phyloP scores from a whole-genome alignment of 148 eudicot genomes.

The Dianthus caryophyllus region DNA sequence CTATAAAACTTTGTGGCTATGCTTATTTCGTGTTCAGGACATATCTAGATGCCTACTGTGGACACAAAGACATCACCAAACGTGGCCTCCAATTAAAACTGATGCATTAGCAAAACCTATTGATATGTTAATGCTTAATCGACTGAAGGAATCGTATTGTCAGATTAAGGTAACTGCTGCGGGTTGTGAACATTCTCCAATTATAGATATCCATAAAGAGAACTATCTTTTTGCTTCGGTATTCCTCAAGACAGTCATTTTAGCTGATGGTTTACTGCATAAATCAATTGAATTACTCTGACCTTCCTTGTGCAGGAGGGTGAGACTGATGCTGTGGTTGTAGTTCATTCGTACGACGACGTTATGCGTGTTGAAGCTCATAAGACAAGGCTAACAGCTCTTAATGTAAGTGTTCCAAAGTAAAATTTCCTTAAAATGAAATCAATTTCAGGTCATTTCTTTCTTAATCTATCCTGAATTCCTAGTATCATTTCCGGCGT shows the following conservation, averaged over 20 bases:
- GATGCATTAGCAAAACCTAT: constrained; percentile 81
- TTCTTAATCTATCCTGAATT: constrained; percentile 8
- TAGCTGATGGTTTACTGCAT: not conserved
- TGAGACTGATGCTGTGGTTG: constrained; percentile 65
- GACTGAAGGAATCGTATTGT: constrained; percentile 81
- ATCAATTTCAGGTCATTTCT: not conserved
- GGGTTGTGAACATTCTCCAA: not conserved
- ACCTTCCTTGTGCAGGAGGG: constrained; percentile 59
- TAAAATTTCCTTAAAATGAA: not conserved
- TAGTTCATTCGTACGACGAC: constrained; percentile 92
- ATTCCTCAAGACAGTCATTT: not conserved
- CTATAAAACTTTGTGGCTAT: constrained; percentile 2
- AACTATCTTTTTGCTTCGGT: not conserved
- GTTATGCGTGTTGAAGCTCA: constrained; percentile 77
- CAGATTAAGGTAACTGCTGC: constrained; percentile 58
- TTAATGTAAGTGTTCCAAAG: constrained; percentile 53
- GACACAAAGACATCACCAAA: constrained; percentile 99
- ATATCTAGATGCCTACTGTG: constrained; percentile 94
- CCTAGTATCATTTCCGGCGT: not conserved
- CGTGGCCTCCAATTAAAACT: constrained; percentile 97
- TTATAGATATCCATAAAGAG: not conserved
- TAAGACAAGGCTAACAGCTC: constrained; percentile 86
- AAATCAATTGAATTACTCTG: not conserved
- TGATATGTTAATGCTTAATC: constrained; percentile 80
- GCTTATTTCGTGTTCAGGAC: constrained; percentile 47